These are phyloP conservation scores for Xylaria sp. DNA, from an alignment of 2,329 filamentous ascomycete species.

Conservation along the genomic window DNA sequence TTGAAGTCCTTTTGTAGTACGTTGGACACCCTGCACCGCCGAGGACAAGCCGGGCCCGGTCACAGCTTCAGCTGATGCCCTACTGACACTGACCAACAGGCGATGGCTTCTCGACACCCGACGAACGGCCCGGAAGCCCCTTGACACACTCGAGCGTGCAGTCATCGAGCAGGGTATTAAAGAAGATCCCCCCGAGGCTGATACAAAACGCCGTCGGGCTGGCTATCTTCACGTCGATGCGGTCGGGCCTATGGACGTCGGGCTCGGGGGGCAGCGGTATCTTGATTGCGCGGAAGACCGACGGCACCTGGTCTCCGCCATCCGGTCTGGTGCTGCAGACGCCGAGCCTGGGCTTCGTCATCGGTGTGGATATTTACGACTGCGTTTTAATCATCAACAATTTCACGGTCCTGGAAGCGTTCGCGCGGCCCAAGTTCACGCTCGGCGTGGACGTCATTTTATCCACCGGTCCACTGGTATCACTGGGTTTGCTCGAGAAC, in stretches of 20 bases:
- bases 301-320: constrained; percentile 90
- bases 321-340: constrained; percentile 93
- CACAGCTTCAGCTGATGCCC: constrained; percentile 25
- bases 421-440: constrained; percentile 81
- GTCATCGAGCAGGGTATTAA: constrained; percentile 65
- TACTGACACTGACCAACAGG: constrained; percentile 49
- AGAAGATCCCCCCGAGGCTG: constrained; percentile 87
- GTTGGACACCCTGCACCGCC: constrained; percentile 46
- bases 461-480: constrained; percentile 76
- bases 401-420: constrained; percentile 82
- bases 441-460: constrained; percentile 84
- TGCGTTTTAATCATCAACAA: constrained; percentile 94
- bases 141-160: constrained; percentile 54
- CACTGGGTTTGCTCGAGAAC: constrained; percentile 61
- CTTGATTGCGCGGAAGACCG: constrained; percentile 82
- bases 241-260: constrained; percentile 89
- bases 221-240: constrained; percentile 95
- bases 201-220: constrained; percentile 90
- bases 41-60: constrained; percentile 35
- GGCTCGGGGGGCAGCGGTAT: constrained; percentile 91
- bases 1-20: constrained; percentile 89
- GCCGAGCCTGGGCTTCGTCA: constrained; percentile 85
- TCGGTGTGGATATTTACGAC: constrained; percentile 95
- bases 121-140: constrained; percentile 50
- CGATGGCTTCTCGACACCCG: constrained; percentile 65